These are phyloP conservation scores for Inonotus obliquus DNA, from an alignment of 1,284 basidiomycete genomes.

Conservation along the genomic window DNA sequence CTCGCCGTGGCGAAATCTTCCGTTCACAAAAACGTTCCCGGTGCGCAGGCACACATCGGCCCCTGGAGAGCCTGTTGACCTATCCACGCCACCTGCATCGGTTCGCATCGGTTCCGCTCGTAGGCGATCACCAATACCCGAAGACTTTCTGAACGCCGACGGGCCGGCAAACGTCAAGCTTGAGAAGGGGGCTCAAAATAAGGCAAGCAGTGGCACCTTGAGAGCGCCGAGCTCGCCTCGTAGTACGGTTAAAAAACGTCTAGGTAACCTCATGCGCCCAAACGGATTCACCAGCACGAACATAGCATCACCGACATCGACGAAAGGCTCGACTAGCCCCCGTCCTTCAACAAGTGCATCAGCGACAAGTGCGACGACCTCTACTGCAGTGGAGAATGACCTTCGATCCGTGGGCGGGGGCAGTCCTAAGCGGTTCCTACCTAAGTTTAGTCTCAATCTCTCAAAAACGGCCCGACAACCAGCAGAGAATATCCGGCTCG, in stretches of 20 bases:
- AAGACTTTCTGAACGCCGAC: slow-evolving; percentile 9
- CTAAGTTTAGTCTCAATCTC: slow-evolving; percentile 8
- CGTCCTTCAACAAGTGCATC: slow-evolving; percentile 15
- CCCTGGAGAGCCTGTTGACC: slow-evolving; percentile 7
- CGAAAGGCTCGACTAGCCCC: slow-evolving; percentile 10
- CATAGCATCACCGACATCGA: slow-evolving; percentile 1
- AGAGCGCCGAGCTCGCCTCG: slow-evolving; percentile 8
- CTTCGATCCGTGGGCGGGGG: background rate
- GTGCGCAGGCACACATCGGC: background rate
- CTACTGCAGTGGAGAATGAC: slow-evolving; percentile 16
- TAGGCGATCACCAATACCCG: slow-evolving; percentile 16
- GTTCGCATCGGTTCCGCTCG: slow-evolving; percentile 2
- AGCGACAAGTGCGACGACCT: slow-evolving; percentile 11
- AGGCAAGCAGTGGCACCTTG: slow-evolving; percentile 8
- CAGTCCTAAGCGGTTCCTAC: slow-evolving; percentile 6
- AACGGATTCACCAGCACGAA: background rate
- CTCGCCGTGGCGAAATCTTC: slow-evolving; percentile 15
- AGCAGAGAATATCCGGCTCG: slow-evolving; percentile 1
- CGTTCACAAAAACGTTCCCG: slow-evolving; percentile 14
- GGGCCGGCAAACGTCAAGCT: background rate
- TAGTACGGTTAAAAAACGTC: slow-evolving; percentile 8
- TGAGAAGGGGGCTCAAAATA: slow-evolving; percentile 5
- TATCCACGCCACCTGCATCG: slow-evolving; percentile 7
- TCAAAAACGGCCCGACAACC: slow-evolving; percentile 4
- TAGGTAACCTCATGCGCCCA: slow-evolving; percentile 10